A percentile compares a stretch with the other conserved stretches of the same genome.
Conservation (phyloP, 805 yeast genomes). For the Starmerella bombi region DNA sequence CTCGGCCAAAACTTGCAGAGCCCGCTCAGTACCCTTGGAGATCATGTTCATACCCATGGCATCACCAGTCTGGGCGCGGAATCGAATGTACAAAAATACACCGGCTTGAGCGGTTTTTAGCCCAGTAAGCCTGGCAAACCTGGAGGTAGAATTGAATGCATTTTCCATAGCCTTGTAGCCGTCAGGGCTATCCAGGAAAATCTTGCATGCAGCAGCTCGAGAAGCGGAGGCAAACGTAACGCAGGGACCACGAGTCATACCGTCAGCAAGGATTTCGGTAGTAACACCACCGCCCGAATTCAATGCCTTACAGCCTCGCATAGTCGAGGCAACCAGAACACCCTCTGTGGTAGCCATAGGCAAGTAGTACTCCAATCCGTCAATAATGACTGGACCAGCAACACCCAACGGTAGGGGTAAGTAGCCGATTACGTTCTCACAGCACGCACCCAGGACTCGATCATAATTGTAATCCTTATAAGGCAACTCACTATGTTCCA, state of each 20-base stretch:
- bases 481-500: slow-evolving; percentile 62
- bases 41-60: slow-evolving; percentile 99
- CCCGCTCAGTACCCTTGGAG: slow-evolving; percentile 89
- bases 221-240: slow-evolving; percentile 69
- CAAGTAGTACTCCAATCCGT: slow-evolving; percentile 74
- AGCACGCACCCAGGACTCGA: slow-evolving; percentile 95
- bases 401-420: slow-evolving; percentile 96
- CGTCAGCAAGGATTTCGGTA: slow-evolving; percentile 86
- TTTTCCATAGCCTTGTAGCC: slow-evolving; percentile 71
- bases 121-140: slow-evolving; percentile 90
- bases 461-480: slow-evolving; percentile 77
- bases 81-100: slow-evolving; percentile 70
- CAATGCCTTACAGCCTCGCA: slow-evolving; percentile 98
- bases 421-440: slow-evolving; percentile 95
- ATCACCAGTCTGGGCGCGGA: slow-evolving; percentile 98
- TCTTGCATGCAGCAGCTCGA: slow-evolving; percentile 88
- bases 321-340: slow-evolving; percentile 92
- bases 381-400: slow-evolving; percentile 91
- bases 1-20: slow-evolving; percentile 71
- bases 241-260: slow-evolving; percentile 99
- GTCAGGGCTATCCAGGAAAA: slow-evolving; percentile 91
- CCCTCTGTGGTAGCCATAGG: slow-evolving; percentile 99
- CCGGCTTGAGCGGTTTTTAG: slow-evolving; percentile 93
- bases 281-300: slow-evolving; percentile 94
- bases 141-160: slow-evolving; percentile 90